Base-by-base conservation (phyloP, 2,329 filamentous ascomycete species). In the Zymoseptoria passerinii region DNA sequence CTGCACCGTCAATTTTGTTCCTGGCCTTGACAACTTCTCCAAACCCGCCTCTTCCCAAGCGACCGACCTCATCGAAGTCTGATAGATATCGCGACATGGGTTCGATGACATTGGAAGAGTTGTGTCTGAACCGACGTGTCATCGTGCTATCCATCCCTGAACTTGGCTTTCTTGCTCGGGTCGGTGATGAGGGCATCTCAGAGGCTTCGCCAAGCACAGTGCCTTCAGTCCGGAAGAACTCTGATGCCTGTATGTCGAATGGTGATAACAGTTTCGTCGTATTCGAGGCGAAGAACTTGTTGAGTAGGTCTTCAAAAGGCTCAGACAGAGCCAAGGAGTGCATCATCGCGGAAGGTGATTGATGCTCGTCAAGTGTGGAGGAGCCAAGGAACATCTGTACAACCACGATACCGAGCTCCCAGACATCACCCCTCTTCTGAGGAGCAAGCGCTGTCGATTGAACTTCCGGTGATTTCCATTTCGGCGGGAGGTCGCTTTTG, bases 11-110 rank as follows among this genome's bases (percentile, higher is more conserved):
- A 3, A 96, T 83, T 75, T 94, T 96, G 73, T 96, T 95, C 29
- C 92, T 84, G 2, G 92, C 92, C 72, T 96, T 95, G 57, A 97
- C 90, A 20, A 99, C 94, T 74, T 96, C 90, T 4, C 94, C 94
- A 74, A 96, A 99, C 0, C 92, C 94, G 50, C 94, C 94, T 71
- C 92, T 95, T 2, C 94, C 94, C 10, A 99, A 79, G 4, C 89
- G 84, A 13, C 90, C 90, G 69, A 94, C 86, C 74, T 97, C 92
- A 18, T 92, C 86, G 74, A 95, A 99, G 67, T 97, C 94, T 67
- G 88, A 88, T 9, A 82, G 83, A 70, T 96, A 99, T 61, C 92
- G 84, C 1, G 90, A 95, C 50, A 65, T 52, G 8, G 59, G 54
- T n/a, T 52, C 52, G n/a, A 57, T 61, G n/a, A 72, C 71, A 52